Evolutionary conservation across 202 grass and related monocot genomes (phyloP).

Genomic region (Panicum virgatum): DNA sequence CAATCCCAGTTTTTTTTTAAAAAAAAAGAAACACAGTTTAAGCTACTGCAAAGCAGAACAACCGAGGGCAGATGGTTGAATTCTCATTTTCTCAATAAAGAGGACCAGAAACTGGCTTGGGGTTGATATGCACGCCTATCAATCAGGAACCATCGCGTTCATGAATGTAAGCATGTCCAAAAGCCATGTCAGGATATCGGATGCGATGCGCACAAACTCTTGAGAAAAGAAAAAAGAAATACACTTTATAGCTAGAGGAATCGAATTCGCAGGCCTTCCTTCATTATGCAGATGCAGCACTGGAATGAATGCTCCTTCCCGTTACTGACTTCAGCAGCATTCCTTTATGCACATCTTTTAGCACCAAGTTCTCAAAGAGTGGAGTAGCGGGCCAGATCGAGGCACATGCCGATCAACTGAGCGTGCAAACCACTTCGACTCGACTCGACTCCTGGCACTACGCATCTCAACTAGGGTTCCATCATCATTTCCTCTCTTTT

Average conservation of each 20-base stretch:
- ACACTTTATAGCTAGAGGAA: neutral
- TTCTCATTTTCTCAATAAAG: too few species aligned
- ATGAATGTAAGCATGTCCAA: neutral
- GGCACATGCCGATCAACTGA: neutral
- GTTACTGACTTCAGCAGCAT: too few species aligned
- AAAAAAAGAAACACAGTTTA: neutral
- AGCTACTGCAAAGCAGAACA: neutral
- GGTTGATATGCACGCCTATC: neutral
- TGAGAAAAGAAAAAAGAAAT: too few species aligned
- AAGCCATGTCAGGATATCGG: too few species aligned
- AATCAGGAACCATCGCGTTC: neutral
- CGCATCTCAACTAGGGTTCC: neutral
- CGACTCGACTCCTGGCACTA: neutral
- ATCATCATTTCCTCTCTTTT: neutral
- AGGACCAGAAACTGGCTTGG: neutral
- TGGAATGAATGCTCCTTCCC: too few species aligned
- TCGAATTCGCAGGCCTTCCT: neutral
- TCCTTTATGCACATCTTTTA: neutral
- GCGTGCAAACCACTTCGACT: neutral
- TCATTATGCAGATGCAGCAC: neutral
- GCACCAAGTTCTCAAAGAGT: neutral
- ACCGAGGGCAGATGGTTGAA: neutral
- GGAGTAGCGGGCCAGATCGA: neutral
- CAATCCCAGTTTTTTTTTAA: too few species aligned
- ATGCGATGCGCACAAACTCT: conserved; percentile 18